A percentile compares a stretch with the other conserved stretches of the same genome.
Conservation (phyloP, 805 yeast genomes). For the Monosporozyma yasuniensis region DNA sequence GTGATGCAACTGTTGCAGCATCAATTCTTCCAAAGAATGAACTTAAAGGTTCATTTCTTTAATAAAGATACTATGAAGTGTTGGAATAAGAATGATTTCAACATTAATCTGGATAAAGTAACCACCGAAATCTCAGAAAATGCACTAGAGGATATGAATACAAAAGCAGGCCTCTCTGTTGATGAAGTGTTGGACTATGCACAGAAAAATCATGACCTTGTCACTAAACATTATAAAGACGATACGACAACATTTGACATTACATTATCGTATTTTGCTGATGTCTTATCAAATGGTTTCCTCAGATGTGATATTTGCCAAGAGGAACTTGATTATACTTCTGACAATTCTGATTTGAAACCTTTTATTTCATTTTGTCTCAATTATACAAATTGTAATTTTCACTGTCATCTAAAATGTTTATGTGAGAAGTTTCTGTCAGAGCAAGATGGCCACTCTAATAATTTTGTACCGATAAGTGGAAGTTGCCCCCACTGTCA, state of each 20-base stretch:
- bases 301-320: slow-evolving; percentile 30
- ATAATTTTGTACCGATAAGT: slow-evolving; percentile 7
- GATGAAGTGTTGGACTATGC: slow-evolving; percentile 13
- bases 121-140: slow-evolving; percentile 1
- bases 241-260: slow-evolving; percentile 9
- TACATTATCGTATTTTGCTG: slow-evolving; percentile 11
- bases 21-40: slow-evolving; percentile 37
- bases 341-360: slow-evolving; percentile 17
- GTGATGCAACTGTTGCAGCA: slow-evolving; percentile 37
- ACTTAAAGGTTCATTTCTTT: slow-evolving; percentile 41
- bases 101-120: neutral
- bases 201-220: slow-evolving; percentile 19
- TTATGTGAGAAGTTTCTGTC: slow-evolving; percentile 23
- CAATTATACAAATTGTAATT: slow-evolving; percentile 22
- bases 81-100: slow-evolving; percentile 23
- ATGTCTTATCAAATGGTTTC: slow-evolving; percentile 17
- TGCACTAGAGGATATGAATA: slow-evolving; percentile 5
- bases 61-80: slow-evolving; percentile 17
- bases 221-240: slow-evolving; percentile 21
- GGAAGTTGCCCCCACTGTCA: slow-evolving; percentile 28
- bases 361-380: slow-evolving; percentile 33
- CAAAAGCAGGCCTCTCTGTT: slow-evolving; percentile 2
- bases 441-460: neutral
- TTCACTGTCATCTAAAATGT: slow-evolving; percentile 34
- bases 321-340: slow-evolving; percentile 29